Evolutionary conservation across 1,139 yeast species (phyloP).

Genomic region (Diutina siamensis): DNA sequence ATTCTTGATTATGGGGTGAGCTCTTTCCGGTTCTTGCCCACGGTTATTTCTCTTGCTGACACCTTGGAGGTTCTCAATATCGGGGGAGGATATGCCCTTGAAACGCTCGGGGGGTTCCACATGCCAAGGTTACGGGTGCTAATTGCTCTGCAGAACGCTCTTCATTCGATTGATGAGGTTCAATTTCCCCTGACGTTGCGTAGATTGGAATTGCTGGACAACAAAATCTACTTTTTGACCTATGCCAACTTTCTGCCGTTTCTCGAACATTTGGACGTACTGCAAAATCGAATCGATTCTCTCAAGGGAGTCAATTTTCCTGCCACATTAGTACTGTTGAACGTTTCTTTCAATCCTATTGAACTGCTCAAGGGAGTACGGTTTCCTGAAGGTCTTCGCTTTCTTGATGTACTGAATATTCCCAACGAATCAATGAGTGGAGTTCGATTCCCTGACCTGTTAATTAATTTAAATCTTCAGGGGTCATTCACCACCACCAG

Average conservation of each 20-base stretch:
- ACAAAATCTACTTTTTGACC: constrained; percentile 29
- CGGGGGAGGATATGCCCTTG: constrained; percentile 31
- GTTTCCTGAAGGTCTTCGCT: constrained; percentile 27
- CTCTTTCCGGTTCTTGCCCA: constrained; percentile 28
- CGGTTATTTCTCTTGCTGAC: constrained; percentile 28
- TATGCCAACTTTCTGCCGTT: constrained; percentile 28
- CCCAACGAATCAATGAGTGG: constrained; percentile 41
- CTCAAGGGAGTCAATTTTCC: constrained; percentile 32
- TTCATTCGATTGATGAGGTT: constrained; percentile 27
- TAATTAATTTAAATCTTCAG: constrained; percentile 27
- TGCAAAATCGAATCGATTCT: constrained; percentile 31
- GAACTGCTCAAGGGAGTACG: constrained; percentile 32
- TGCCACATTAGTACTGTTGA: constrained; percentile 18
- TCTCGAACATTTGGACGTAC: constrained; percentile 23
- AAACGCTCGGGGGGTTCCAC: constrained; percentile 30
- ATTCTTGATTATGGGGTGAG: constrained; percentile 30
- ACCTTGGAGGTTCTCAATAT: constrained; percentile 27
- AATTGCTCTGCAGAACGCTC: constrained; percentile 24
- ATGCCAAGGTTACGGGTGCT: constrained; percentile 26
- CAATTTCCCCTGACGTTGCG: constrained; percentile 24
- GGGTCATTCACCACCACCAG: constrained; percentile 37
- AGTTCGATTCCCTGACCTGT: constrained; percentile 32
- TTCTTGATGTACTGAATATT: constrained; percentile 29
- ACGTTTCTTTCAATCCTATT: constrained; percentile 30
- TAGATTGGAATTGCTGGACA: constrained; percentile 24